Percentiles rank a stretch among this genome's conserved stretches.
Evolutionary conservation across 2,329 filamentous ascomycete species (phyloP).

Genomic region (Clarireedia monteithiana): DNA sequence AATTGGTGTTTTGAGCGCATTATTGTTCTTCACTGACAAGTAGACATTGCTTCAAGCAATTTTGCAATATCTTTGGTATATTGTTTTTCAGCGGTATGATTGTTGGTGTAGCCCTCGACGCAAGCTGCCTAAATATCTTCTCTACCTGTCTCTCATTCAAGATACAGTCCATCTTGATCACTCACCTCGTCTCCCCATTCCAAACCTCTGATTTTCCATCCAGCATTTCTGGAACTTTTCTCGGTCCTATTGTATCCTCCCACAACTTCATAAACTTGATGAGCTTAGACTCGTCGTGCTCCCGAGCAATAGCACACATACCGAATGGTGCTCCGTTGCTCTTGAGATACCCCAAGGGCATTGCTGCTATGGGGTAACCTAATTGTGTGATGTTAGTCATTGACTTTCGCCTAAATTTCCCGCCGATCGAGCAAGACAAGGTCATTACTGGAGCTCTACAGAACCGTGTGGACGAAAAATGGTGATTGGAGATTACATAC

Average conservation of each 20-base stretch:
- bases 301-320: neutral
- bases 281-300: neutral
- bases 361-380: neutral
- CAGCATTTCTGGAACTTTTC: neutral
- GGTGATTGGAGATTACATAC: neutral
- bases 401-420: no score
- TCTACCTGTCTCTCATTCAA: neutral
- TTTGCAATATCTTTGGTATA: no score
- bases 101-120: no score
- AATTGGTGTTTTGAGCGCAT: no score
- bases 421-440: no score
- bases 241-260: neutral
- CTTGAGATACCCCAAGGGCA: slow-evolving; percentile 6
- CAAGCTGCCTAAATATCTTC: no score
- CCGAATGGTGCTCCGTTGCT: slow-evolving; percentile 5
- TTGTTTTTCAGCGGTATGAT: no score
- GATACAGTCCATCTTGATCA: neutral
- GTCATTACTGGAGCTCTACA: neutral
- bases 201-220: neutral
- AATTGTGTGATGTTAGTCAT: neutral
- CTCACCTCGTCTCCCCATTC: neutral
- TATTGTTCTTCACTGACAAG: no score
- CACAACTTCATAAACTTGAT: slow-evolving; percentile 4
- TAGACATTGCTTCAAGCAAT: no score
- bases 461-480: neutral